Percentiles rank a stretch among this genome's conserved stretches.
Conservation (phyloP, 345 rosid genomes). For the Luvunga scandens region DNA sequence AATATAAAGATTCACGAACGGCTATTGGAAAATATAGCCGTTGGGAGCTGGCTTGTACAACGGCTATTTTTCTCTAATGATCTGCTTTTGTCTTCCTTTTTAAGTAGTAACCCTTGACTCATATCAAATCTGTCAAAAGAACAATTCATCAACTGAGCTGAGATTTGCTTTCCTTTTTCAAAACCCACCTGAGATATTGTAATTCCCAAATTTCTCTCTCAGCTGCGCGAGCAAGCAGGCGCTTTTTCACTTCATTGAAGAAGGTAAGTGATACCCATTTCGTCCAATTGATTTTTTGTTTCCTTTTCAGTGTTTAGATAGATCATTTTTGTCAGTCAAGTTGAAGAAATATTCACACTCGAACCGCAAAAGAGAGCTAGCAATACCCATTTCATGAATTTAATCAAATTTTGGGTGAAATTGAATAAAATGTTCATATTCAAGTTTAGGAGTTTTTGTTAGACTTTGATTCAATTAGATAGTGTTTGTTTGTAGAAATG, state of each 20-base stretch:
- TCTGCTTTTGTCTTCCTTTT: not conserved
- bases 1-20: not conserved
- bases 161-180: conserved; percentile 4
- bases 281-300: not conserved
- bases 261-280: conserved; percentile 5
- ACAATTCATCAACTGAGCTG: not conserved
- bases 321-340: not conserved
- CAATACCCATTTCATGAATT: not conserved
- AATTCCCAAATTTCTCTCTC: not conserved
- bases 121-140: not conserved
- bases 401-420: not conserved
- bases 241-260: not conserved
- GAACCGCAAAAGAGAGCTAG: not conserved
- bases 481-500: not conserved
- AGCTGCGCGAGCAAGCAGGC: not conserved
- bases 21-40: conserved; percentile 10
- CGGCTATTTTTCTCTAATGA: conserved; percentile 9
- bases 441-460: not conserved
- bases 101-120: not conserved
- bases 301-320: not conserved
- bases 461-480: not conserved
- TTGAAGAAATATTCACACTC: not conserved
- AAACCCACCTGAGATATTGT: not conserved
- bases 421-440: not conserved
- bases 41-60: conserved; percentile 1